Evolutionary conservation across 306 rosid genomes (phyloP).

Genomic region (Spatholobus suberectus): DNA sequence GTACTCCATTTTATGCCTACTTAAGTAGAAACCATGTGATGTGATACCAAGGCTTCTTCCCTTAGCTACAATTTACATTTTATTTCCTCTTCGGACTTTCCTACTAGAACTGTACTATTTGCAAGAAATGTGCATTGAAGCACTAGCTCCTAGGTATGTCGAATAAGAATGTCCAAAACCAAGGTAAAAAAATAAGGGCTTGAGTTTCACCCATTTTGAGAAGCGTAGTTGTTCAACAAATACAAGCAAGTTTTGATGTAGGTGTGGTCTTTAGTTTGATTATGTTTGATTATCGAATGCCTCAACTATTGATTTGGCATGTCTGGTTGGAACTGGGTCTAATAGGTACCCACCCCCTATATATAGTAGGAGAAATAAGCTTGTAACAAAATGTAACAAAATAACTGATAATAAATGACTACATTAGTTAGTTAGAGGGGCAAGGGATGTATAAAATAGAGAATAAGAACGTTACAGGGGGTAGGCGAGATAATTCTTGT

Average conservation of each 20-base stretch:
- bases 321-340: neutral
- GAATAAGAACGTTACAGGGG: too few relatives aligned
- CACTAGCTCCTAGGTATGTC: constrained; percentile 2
- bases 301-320: neutral
- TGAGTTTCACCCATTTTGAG: neutral
- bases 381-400: too few relatives aligned
- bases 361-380: too few relatives aligned
- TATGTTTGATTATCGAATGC: constrained; percentile 22
- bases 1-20: neutral
- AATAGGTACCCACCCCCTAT: too few relatives aligned
- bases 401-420: too few relatives aligned
- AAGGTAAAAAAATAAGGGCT: neutral
- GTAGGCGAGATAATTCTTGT: too few relatives aligned
- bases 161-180: constrained; percentile 1
- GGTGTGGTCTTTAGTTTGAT: neutral
- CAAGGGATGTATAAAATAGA: too few relatives aligned
- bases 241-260: neutral
- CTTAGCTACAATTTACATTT: neutral
- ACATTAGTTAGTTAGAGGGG: too few relatives aligned
- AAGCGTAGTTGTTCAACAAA: neutral
- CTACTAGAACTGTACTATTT: neutral
- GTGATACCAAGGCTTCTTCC: neutral
- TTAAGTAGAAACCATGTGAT: neutral
- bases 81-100: neutral
- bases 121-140: neutral